phyloP scores from a whole-genome alignment of 306 rosid species.

The Vigna unguiculata region DNA sequence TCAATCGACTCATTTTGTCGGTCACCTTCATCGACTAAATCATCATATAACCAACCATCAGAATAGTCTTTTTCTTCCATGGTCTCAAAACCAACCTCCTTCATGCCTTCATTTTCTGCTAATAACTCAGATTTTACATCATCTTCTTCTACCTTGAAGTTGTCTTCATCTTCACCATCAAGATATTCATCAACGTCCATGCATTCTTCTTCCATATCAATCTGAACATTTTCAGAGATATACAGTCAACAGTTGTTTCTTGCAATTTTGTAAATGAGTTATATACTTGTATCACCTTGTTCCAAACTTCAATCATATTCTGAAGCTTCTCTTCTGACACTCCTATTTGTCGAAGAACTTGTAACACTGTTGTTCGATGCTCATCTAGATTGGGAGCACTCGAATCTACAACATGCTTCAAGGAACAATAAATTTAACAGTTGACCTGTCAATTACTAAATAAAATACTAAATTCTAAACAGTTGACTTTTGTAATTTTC shows the following conservation, averaged over 20 bases:
- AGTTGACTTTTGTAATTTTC: slow-evolving; percentile 3
- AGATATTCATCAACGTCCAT: slow-evolving; percentile 48
- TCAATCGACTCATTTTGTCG: slow-evolving; percentile 41
- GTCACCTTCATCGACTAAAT: slow-evolving; percentile 47
- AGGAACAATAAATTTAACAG: slow-evolving; percentile 44
- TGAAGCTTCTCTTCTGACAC: slow-evolving; percentile 79
- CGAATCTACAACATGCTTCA: slow-evolving; percentile 92
- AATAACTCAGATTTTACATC: slow-evolving; percentile 34
- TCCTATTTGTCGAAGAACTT: slow-evolving; percentile 89
- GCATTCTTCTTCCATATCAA: slow-evolving; percentile 70
- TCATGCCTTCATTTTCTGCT: slow-evolving; percentile 22
- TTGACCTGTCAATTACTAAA: slow-evolving; percentile 9
- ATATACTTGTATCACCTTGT: slow-evolving; percentile 66
- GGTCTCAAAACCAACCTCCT: slow-evolving; percentile 39
- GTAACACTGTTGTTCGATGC: slow-evolving; percentile 83
- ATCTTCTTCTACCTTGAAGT: slow-evolving; percentile 50
- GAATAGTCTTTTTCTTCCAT: slow-evolving; percentile 57
- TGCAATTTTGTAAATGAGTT: slow-evolving; percentile 16
- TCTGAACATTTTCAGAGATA: slow-evolving; percentile 56
- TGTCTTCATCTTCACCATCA: slow-evolving; percentile 33
- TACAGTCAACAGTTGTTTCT: background rate
- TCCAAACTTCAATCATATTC: slow-evolving; percentile 97
- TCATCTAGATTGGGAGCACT: slow-evolving; percentile 95
- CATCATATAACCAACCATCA: slow-evolving; percentile 69
- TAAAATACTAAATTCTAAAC: slow-evolving; percentile 26